A percentile compares a stretch with the other conserved stretches of the same genome.
Conservation (phyloP, 495 filamentous ascomycete species). For the Jackrogersella minutella region DNA sequence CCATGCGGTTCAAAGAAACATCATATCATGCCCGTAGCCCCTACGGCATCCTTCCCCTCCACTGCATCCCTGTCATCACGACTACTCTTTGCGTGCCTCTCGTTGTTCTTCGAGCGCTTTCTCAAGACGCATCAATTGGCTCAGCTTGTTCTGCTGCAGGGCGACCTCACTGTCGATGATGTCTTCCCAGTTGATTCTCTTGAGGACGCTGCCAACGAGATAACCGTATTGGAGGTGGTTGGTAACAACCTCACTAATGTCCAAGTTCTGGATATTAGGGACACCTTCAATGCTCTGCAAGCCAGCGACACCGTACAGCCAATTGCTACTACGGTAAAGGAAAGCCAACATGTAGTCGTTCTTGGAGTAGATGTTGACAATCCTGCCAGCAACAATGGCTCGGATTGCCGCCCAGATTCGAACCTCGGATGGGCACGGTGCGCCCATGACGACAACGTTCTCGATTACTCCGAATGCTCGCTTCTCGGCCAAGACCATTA, state of each 20-base stretch:
- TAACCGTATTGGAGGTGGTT: conserved; percentile 64
- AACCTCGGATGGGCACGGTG: conserved; percentile 71
- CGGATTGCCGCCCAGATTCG: conserved; percentile 62
- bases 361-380: conserved; percentile 68
- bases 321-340: conserved; percentile 61
- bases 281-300: conserved; percentile 62
- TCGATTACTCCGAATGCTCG: conserved; percentile 88
- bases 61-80: conserved; percentile 1
- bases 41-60: not conserved
- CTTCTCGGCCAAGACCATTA: conserved; percentile 76
- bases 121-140: conserved; percentile 27
- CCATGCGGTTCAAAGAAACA: conserved; percentile 1
- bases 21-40: not conserved
- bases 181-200: conserved; percentile 65
- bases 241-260: conserved; percentile 62
- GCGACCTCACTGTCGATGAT: conserved; percentile 55
- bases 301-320: conserved; percentile 66
- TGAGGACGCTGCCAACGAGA: conserved; percentile 62
- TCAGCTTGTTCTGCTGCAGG: conserved; percentile 49
- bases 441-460: conserved; percentile 82
- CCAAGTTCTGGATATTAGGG: conserved; percentile 64
- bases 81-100: conserved; percentile 13
- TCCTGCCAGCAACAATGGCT: conserved; percentile 62
- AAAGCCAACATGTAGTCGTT: conserved; percentile 69
- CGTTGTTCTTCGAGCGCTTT: conserved; percentile 41